Evolutionary conservation across 805 yeast genomes (phyloP).

Genomic region (Kodamaea leandrae): DNA sequence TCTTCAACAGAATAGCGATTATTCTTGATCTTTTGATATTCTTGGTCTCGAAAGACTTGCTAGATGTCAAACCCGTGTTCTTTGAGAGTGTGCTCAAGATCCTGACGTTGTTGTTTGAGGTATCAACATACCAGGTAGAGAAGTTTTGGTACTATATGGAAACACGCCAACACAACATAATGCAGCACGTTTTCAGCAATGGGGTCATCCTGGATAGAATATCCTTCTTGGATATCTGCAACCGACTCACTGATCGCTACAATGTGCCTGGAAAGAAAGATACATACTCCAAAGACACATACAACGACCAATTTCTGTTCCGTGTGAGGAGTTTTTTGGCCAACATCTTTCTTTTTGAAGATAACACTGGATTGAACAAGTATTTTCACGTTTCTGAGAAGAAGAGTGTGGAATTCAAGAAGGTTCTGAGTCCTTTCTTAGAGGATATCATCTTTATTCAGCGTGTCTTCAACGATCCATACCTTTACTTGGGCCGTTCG

Average conservation of each 20-base stretch:
- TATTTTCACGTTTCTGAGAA: slow-evolving; percentile 33
- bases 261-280: slow-evolving; percentile 22
- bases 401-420: slow-evolving; percentile 21
- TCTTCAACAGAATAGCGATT: slow-evolving; percentile 19
- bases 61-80: slow-evolving; percentile 22
- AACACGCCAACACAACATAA: slow-evolving; percentile 25
- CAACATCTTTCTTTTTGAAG: slow-evolving; percentile 35
- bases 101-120: slow-evolving; percentile 22
- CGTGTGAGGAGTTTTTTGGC: slow-evolving; percentile 36
- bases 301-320: slow-evolving; percentile 37
- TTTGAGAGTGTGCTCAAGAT: slow-evolving; percentile 25
- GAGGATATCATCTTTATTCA: slow-evolving; percentile 32
- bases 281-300: slow-evolving; percentile 36
- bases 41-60: slow-evolving; percentile 15
- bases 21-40: slow-evolving; percentile 28
- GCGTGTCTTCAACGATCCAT: slow-evolving; percentile 36
- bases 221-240: slow-evolving; percentile 38
- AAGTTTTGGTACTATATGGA: slow-evolving; percentile 40
- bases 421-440: slow-evolving; percentile 24
- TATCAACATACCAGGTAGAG: slow-evolving; percentile 21
- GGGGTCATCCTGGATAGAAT: slow-evolving; percentile 34
- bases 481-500: slow-evolving; percentile 23
- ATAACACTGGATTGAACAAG: slow-evolving; percentile 45
- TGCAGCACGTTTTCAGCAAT: slow-evolving; percentile 25
- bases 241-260: slow-evolving; percentile 34